A percentile compares a stretch with the other conserved stretches of the same genome.
phyloP scores from a whole-genome alignment of 176 grass and related monocot species.

The Urochloa ruziziensis region DNA sequence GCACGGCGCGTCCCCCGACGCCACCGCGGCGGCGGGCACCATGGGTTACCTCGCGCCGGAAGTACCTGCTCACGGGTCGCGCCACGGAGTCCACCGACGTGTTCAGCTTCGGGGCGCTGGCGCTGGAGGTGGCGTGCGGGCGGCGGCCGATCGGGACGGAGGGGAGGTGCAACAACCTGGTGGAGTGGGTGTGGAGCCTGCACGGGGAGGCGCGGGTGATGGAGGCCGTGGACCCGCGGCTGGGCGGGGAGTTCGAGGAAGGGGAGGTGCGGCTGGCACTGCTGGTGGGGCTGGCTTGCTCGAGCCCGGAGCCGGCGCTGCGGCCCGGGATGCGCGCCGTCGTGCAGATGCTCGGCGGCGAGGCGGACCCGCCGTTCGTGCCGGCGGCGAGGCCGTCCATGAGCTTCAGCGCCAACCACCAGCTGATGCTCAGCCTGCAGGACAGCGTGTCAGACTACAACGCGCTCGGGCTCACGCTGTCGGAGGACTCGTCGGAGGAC shows the following conservation, averaged over 20 bases:
- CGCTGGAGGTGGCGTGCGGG: constrained; percentile 70
- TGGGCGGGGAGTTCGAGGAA: constrained; percentile 70
- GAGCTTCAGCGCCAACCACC: constrained; percentile 86
- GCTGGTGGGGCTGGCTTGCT: constrained; percentile 81
- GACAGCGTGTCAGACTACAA: constrained; percentile 97
- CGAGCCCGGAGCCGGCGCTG: constrained; percentile 56
- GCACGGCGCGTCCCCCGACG: constrained; percentile 79
- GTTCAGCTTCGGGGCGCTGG: constrained; percentile 87
- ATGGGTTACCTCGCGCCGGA: constrained; percentile 96
- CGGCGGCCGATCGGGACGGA: constrained; percentile 65
- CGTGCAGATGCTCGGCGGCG: constrained; percentile 85
- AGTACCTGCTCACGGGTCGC: constrained; percentile 91
- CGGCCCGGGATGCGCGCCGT: constrained; percentile 76
- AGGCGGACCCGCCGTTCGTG: constrained; percentile 86
- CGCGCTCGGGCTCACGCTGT: constrained; percentile 61
- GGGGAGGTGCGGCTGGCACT: constrained; percentile 54
- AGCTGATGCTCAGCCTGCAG: constrained; percentile 78
- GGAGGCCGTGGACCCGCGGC: constrained; percentile 43
- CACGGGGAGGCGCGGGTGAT: constrained; percentile 62
- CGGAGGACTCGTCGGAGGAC: constrained; percentile 45
- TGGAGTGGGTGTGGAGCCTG: constrained; percentile 90
- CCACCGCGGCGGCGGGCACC: constrained; percentile 80
- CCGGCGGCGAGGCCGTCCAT: constrained; percentile 64
- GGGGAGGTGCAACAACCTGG: constrained; percentile 59
- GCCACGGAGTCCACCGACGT: constrained; percentile 80